Base-by-base conservation (phyloP, 768 basidiomycete species). In the Podaxis pistillaris region DNA sequence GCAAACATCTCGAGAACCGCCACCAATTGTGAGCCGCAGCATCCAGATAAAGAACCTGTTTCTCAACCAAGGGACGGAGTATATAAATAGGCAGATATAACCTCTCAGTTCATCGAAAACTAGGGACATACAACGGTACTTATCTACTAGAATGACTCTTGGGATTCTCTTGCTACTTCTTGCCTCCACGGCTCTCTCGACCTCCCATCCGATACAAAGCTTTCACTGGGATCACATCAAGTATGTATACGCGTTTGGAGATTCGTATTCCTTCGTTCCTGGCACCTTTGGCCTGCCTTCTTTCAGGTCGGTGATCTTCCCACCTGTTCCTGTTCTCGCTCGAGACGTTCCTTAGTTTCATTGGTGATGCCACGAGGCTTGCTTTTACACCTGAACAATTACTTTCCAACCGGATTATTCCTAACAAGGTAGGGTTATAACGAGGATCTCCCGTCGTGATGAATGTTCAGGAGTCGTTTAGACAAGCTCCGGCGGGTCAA, bases 161-260 rank as follows among this genome's bases (percentile, higher is more conserved):
- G 22, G 15, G n/a, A 15, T 22, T 38, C 38, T 60, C 15, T 17
- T 33, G 15, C 49, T 60, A 6, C 26, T 60, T 11, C 24, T 60
- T 22, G 26, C 8, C 22, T 60, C 51, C 13, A 24, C 22, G 5
- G n/a, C 26, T 19, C 53, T 30, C 5, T 30, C 58, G 24, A 24
- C 50, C n/a, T 22, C 37, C 8, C 37, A 1, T 13, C 51, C 51
- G 8, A 54, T 13, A 11, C 38, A 30, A 15, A 46, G 38, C 46
- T 81, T 84, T 66, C 63, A 77, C 66, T 84, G 83, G 81, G 69
- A 79, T 46, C 60, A 65, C 4, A 78, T 78, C 15, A 44, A 60
- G 11, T 60, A 53, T 22, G 51, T 60, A 1, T 54, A 60, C 15
- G 37, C 38, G 9, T 60, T 60, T 15, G 59, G 59, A 13, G 59